phyloP scores from a whole-genome alignment of 2,329 filamentous ascomycete genomes.

The Xylariales sp. region DNA sequence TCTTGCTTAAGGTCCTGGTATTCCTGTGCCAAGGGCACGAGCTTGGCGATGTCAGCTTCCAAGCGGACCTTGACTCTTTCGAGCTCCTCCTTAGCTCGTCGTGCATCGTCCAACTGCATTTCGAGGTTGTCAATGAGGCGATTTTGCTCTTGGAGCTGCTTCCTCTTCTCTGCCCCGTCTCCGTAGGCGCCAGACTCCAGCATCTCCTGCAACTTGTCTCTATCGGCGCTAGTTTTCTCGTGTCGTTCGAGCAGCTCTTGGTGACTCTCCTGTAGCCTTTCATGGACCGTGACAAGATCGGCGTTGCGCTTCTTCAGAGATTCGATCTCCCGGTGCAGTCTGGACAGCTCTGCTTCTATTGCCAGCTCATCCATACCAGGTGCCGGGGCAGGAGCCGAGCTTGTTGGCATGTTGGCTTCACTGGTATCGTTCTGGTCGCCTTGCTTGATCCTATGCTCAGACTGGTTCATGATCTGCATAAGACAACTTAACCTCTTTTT shows the following conservation, averaged over 20 bases:
- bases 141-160: conserved; percentile 59
- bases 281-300: conserved; percentile 55
- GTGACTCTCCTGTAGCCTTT: conserved; percentile 56
- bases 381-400: conserved; percentile 29
- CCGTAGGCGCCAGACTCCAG: conserved; percentile 48
- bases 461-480: conserved; percentile 18
- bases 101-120: conserved; percentile 53
- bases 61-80: conserved; percentile 31
- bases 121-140: conserved; percentile 69
- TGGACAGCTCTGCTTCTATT: conserved; percentile 51
- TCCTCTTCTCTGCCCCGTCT: conserved; percentile 23
- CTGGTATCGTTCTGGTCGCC: conserved; percentile 29
- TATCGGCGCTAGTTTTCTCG: conserved; percentile 56
- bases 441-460: conserved; percentile 23
- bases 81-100: conserved; percentile 30
- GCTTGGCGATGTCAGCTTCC: conserved; percentile 43
- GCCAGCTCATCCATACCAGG: conserved; percentile 51
- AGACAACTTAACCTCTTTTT: conserved; percentile 16
- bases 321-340: conserved; percentile 47
- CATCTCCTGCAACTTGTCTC: conserved; percentile 50
- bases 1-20: conserved; percentile 55
- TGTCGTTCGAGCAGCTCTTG: conserved; percentile 53
- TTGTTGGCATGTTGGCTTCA: conserved; percentile 10
- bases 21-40: conserved; percentile 53
- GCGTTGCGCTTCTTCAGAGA: conserved; percentile 52